Percentiles rank a stretch among this genome's conserved stretches.
Conservation (phyloP, 495 filamentous ascomycete species). For the Sporormia fimetaria region DNA sequence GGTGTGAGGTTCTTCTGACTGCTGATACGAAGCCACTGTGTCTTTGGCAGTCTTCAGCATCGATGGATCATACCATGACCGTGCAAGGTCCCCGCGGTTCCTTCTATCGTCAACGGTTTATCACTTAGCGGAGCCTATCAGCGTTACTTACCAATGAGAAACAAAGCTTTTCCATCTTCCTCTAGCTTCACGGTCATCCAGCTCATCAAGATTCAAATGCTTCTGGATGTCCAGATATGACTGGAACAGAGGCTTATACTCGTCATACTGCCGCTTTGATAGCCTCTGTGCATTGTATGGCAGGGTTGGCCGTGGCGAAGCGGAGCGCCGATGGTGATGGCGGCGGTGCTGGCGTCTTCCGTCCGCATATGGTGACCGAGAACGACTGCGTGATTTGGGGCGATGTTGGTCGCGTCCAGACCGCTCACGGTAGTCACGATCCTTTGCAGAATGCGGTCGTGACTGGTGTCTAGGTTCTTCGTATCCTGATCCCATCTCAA, state of each 20-base stretch:
- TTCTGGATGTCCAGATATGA: constrained; percentile 90
- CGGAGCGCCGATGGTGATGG: constrained; percentile 15
- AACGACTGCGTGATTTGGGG: constrained; percentile 5
- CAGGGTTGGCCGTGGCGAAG: constrained; percentile 34
- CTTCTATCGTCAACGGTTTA: constrained; percentile 38
- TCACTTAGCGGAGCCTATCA: neutral
- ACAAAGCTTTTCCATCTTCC: constrained; percentile 93
- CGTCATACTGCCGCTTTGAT: constrained; percentile 49
- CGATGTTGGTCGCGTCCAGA: neutral
- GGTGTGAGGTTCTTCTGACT: neutral
- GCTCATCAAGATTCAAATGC: constrained; percentile 47
- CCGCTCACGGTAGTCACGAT: constrained; percentile 7
- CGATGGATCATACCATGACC: constrained; percentile 82
- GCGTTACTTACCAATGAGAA: constrained; percentile 59
- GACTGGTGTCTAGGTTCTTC: constrained; percentile 1
- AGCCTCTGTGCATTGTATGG: constrained; percentile 57
- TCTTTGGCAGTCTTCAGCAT: constrained; percentile 25
- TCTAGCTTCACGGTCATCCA: constrained; percentile 57
- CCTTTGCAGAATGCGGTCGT: neutral
- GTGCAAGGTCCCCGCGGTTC: constrained; percentile 84
- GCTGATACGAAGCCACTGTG: constrained; percentile 1
- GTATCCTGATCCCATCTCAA: no score
- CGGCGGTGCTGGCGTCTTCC: neutral
- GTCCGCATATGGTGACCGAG: constrained; percentile 8
- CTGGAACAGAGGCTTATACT: constrained; percentile 62